Percentiles rank a stretch among this genome's conserved stretches.
phyloP scores from a whole-genome alignment of 805 yeast species.

The Peterozyma toletana region DNA sequence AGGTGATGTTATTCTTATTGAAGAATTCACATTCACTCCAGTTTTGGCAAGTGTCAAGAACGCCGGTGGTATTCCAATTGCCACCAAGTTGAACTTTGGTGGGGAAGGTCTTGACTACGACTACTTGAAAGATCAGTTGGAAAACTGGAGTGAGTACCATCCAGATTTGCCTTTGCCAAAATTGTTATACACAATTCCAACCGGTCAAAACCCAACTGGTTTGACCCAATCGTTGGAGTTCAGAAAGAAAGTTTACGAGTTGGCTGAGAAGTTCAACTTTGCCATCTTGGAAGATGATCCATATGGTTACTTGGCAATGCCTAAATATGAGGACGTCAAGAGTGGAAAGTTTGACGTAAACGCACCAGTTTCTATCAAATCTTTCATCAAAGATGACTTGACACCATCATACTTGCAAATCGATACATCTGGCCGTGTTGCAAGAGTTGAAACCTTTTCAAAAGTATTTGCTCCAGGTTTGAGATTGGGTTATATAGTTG shows the following conservation, averaged over 20 bases:
- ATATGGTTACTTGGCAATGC: conserved; percentile 51
- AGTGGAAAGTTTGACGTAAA: conserved; percentile 32
- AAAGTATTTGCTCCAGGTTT: conserved; percentile 64
- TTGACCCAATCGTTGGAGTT: conserved; percentile 42
- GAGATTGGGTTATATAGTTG: conserved; percentile 54
- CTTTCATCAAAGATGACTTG: conserved; percentile 35
- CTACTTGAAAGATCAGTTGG: conserved; percentile 39
- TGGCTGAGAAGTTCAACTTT: conserved; percentile 52
- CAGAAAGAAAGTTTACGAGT: conserved; percentile 38
- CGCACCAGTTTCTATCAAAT: conserved; percentile 31
- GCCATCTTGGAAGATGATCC: conserved; percentile 67
- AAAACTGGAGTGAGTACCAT: conserved; percentile 43
- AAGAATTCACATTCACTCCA: conserved; percentile 65
- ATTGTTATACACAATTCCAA: conserved; percentile 56
- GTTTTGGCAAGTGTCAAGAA: conserved; percentile 36
- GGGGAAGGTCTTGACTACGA: conserved; percentile 44
- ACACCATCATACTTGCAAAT: conserved; percentile 42
- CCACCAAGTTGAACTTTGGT: conserved; percentile 36
- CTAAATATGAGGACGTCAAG: conserved; percentile 29
- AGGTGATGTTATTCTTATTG: conserved; percentile 52
- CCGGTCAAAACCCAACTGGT: conserved; percentile 73
- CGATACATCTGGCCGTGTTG: conserved; percentile 55
- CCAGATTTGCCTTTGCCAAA: conserved; percentile 45
- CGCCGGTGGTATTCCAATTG: conserved; percentile 44
- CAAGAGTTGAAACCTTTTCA: conserved; percentile 58